Evolutionary conservation across 495 filamentous ascomycete species (phyloP).

Genomic region (Tuber indicum): DNA sequence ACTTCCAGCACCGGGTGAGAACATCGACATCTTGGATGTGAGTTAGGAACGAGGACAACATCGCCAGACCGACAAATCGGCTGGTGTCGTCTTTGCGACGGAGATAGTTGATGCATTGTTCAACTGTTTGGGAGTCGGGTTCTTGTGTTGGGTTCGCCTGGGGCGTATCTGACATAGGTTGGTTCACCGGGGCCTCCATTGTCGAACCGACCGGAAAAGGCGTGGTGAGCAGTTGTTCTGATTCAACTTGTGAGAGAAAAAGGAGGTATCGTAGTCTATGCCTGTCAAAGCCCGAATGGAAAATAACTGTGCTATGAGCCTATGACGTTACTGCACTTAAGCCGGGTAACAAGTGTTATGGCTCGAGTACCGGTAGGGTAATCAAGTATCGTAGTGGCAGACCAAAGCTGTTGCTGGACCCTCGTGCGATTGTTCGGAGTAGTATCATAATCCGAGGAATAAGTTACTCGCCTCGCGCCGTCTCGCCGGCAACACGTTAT

Average conservation of each 20-base stretch:
- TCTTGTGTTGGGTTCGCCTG: background rate
- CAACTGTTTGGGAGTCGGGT: slow-evolving; percentile 24
- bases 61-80: slow-evolving; percentile 59
- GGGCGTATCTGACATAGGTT: background rate
- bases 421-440: background rate
- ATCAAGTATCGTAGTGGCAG: background rate
- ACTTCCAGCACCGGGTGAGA: slow-evolving; percentile 49
- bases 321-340: background rate
- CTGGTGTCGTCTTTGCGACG: slow-evolving; percentile 56
- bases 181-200: slow-evolving; percentile 12
- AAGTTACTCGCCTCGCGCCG: too few species aligned
- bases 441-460: background rate
- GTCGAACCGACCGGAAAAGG: background rate
- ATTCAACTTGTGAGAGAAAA: background rate
- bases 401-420: background rate
- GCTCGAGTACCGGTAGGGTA: too few species aligned
- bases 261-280: background rate
- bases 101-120: slow-evolving; percentile 44
- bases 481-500: too few species aligned
- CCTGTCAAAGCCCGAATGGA: background rate
- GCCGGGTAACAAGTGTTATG: slow-evolving; percentile 5
- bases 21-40: slow-evolving; percentile 47
- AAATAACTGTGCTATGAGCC: background rate
- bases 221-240: slow-evolving; percentile 1
- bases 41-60: slow-evolving; percentile 56